phyloP scores from a whole-genome alignment of 139 green algal species.

The Eudorina sp. region DNA sequence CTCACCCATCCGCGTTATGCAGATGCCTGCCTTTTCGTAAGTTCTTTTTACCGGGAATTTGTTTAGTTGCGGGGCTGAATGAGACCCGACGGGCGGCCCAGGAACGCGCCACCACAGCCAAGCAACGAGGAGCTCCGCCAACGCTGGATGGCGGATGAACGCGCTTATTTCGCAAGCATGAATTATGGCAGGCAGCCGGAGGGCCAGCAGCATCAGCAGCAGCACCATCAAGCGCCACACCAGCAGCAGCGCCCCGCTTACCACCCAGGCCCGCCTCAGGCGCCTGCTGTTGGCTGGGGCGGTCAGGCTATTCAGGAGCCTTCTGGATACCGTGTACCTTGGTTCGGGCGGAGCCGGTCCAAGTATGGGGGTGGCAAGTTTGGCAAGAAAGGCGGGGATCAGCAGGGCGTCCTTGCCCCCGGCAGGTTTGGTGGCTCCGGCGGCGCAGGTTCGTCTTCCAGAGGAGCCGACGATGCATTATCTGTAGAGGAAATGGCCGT shows the following conservation, averaged over 20 bases:
- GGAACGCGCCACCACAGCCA: slow-evolving; percentile 12
- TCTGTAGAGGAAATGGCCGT: slow-evolving; percentile 65
- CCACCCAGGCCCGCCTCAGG: background rate
- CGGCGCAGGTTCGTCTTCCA: background rate
- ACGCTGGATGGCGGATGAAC: slow-evolving; percentile 37
- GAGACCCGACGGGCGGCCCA: slow-evolving; percentile 18
- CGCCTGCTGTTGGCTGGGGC: slow-evolving; percentile 70
- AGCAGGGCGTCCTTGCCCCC: background rate
- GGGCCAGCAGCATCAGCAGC: background rate
- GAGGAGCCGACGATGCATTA: slow-evolving; percentile 50
- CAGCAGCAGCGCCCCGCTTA: background rate
- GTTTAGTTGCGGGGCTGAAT: slow-evolving; percentile 7
- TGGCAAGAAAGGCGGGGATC: slow-evolving; percentile 11
- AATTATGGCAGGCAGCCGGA: slow-evolving; percentile 7
- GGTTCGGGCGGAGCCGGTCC: slow-evolving; percentile 73
- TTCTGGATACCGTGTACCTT: slow-evolving; percentile 70
- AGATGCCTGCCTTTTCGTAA: background rate
- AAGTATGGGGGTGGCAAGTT: slow-evolving; percentile 29
- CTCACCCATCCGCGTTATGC: too few species aligned
- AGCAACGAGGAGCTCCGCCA: background rate
- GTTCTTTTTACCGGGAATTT: background rate
- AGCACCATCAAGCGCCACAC: background rate
- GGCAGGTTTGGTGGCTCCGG: background rate
- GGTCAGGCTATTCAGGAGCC: slow-evolving; percentile 77
- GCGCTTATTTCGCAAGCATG: background rate